Base-by-base conservation (phyloP, 805 yeast species). In the Schwanniomyces pseudopolymorphus region DNA sequence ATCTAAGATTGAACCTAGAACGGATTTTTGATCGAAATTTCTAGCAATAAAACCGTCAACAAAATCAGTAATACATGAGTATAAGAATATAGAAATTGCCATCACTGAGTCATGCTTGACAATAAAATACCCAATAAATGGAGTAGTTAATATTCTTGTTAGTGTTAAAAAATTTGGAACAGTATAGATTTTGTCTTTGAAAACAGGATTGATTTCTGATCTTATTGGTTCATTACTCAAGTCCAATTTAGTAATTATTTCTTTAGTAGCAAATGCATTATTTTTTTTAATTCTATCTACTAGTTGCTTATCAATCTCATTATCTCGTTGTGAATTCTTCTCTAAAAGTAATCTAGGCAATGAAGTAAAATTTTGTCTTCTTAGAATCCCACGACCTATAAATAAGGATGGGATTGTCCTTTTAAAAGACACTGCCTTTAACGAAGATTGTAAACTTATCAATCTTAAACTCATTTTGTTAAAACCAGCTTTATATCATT, bases 1-100 rank as follows among this genome's bases (percentile, higher is more conserved):
- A 59, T 94, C 99, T 27, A 95, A 72, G 13, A 94, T 84, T 0
- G 96, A 85, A 0, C 99, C 99, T 5, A 90, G 79, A 1, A 87
- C 84, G 1, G 96, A 83, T 57, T 82, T 79, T 77, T 86, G 72
- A 46, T 89, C 83, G 71, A 66, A 92, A 49, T 68, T 78, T 45
- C 99, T 75, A 4, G 99, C 99, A 51, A 95, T 81, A 58, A 68
- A 87, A 0, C 99, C 99, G 64, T 94, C 99, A 19, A 91, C 67
- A 52, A 88, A 85, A 63, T 94, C 99, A 0, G 99, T 92, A 3
- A 90, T 63, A 52, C 97, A 86, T 0, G 97, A 90, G 58, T 89
- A 90, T 0, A 82, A 74, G 64, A 94, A 92, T 9, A 94, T 59
- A 1, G 81, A 78, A 39, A 89, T 68, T 0, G 98, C 96, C 40